A percentile compares a stretch with the other conserved stretches of the same genome.
These are phyloP conservation scores for Rhododendron vialii DNA, from an alignment of 148 eudicot genomes.

Conservation along the genomic window DNA sequence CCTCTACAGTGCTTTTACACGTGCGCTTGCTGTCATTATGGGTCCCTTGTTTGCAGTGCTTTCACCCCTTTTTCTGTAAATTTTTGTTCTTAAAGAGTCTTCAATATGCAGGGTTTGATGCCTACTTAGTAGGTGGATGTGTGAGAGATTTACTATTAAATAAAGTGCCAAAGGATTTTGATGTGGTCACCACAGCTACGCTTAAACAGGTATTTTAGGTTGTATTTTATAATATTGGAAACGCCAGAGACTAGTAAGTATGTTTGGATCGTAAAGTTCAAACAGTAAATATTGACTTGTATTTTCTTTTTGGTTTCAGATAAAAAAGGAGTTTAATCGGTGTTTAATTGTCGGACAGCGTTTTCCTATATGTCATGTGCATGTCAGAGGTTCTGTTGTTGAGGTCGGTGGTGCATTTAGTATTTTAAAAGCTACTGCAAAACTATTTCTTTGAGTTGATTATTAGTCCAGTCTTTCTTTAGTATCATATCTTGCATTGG, in stretches of 20 bases:
- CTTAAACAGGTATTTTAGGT: conserved; percentile 50
- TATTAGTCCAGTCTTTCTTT: not conserved
- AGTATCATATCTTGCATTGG: not conserved
- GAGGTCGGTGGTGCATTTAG: conserved; percentile 54
- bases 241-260: not conserved
- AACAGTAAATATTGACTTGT: not conserved
- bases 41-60: not conserved
- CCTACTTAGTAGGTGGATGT: conserved; percentile 97
- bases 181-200: conserved; percentile 79
- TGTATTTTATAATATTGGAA: not conserved
- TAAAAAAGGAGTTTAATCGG: conserved; percentile 46
- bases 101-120: conserved; percentile 61
- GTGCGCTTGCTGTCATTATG: not conserved
- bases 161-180: conserved; percentile 85
- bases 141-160: conserved; percentile 83
- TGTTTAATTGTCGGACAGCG: conserved; percentile 66
- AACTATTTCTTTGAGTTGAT: not conserved
- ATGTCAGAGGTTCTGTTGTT: conserved; percentile 46
- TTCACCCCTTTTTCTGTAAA: not conserved
- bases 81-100: conserved; percentile 10
- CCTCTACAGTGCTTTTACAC: not conserved
- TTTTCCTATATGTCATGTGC: conserved; percentile 81
- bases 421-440: not conserved
- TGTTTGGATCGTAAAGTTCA: not conserved
- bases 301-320: conserved; percentile 31